phyloP scores from a whole-genome alignment of 805 yeast species.

The Zygoascus bituminiphila region DNA sequence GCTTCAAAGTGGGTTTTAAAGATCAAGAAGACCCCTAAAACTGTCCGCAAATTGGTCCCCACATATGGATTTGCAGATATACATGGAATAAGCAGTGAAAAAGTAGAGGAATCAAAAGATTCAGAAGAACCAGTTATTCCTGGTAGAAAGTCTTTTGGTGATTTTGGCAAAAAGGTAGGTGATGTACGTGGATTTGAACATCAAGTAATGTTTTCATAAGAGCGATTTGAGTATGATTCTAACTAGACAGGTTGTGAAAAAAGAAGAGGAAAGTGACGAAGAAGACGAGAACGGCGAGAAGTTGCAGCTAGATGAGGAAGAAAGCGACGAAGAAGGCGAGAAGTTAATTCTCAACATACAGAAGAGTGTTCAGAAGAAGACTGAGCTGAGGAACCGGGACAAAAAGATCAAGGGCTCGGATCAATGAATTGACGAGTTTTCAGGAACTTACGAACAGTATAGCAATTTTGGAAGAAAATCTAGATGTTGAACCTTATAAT shows the following conservation, averaged over 20 bases:
- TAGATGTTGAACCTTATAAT: too few relatives aligned
- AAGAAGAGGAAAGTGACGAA: background rate
- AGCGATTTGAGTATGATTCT: background rate
- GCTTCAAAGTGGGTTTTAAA: slow-evolving; percentile 20
- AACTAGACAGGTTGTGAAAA: background rate
- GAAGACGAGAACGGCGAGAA: background rate
- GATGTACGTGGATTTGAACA: background rate
- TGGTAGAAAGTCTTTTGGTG: slow-evolving; percentile 24
- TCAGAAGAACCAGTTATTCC: background rate
- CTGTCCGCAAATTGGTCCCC: background rate
- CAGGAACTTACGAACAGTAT: too few relatives aligned
- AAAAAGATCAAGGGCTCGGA: too few relatives aligned
- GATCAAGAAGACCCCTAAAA: background rate
- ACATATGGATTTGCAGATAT: slow-evolving; percentile 12
- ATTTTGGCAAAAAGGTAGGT: slow-evolving; percentile 4
- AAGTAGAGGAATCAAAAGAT: background rate
- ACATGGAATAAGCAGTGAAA: background rate
- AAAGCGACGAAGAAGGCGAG: background rate
- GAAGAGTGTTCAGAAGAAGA: background rate
- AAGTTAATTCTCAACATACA: background rate
- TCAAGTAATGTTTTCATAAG: background rate
- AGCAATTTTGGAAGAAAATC: too few relatives aligned
- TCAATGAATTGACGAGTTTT: too few relatives aligned
- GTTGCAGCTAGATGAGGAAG: too few relatives aligned
- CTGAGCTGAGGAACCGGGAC: background rate